Base-by-base conservation (phyloP, 495 filamentous ascomycete genomes). In the Rostrohypoxylon terebratum region DNA sequence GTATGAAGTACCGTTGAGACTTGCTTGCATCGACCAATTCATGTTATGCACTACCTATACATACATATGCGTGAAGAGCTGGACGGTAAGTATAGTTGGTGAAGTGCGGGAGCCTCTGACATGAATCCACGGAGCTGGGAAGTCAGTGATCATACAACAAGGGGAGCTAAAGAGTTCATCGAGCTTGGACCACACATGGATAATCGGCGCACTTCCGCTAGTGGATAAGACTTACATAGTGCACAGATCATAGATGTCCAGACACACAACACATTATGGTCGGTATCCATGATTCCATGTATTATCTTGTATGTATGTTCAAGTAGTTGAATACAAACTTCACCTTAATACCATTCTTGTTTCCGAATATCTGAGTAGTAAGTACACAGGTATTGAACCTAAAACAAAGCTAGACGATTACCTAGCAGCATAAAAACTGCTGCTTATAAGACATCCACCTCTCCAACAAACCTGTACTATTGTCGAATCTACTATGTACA, bases 21-120 rank as follows among this genome's bases (percentile, higher is more conserved):
- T 72, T 72, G 50, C 69, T 58, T 68, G 69, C 63, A 68, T 68
- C 69, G 63, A 72, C 59, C 34, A 68, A 51, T 72, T 63, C 55
- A 68, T 72, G 64, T 54, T 68, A 68, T 68, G 64, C 70, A 68
- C 70, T 55, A 14, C 44, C 50, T 54, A 18, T 63, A 69, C 53
- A 18, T 63, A 69, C 53, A 63, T 63, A 45, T 42, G 48, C 25
- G 18, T 31, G 50, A 28, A 25, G 36, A 38, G 13, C 50, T 33
- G 33, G 50, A 51, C 51, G 53, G 51, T 34, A 47, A 53, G 50
- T 18, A 53, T 55, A 55, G 8, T 38, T 55, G 45, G 3, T 7
- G 11, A 54, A 33, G 47, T 10, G 40, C 55, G 59, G 60, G 53
- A 59, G 42, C 47, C 54, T 59, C 54, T 38, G 20, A 40, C 53